Evolutionary conservation across 352 stramenopile species (phyloP), one percentile per base, ranked within the genome.

Genomic region (Phytophthora pistaciae): DNA sequence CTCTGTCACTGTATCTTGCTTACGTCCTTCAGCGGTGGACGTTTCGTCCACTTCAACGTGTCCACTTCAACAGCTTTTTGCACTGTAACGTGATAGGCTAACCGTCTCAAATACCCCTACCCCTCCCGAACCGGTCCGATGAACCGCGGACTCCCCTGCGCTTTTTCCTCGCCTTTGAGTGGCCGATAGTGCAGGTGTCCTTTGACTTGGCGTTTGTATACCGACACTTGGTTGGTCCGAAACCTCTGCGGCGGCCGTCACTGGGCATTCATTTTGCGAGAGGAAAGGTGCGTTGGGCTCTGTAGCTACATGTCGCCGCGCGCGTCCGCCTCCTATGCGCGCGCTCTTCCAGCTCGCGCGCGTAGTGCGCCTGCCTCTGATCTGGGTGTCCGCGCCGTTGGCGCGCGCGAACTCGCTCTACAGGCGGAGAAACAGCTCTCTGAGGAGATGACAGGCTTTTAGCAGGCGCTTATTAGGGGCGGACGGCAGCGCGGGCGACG

Each of bases 241-340:
- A 72, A 68, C 57, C 68, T 68, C 56, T 75, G 56, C 5, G 42
- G 62, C 29, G 20, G 66, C 44, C 23, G 23, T 44, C 64, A 72
- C 60, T 77, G 56, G 56, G 65, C 70, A 73, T 73, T 81, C 77
- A 84, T 82, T 84, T 82, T 81, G 74, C 70, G 77, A 84, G 77
- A 82, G 74, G 73, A 83, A 79, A 84, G 77, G 77, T 84, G 74
- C 70, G 77, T 81, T 71, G 56, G 58, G 56, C 56, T 44, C 36
- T 42, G 29, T 33, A 5, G 36, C 59, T 58, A 36, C 53, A 49
- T 49, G 42, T 49, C 42, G 14, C 16, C 18, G 16, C 6, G 59
- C 33, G 23, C 14, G 8, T 48, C 6, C 20, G 20, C 42, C 42
- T 18, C 42, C 14, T 9, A 6, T 49, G 36, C 36, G 36, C 36